Conservation (phyloP, 202 grass and related monocot species). For the Schoenoplectus triqueter region DNA sequence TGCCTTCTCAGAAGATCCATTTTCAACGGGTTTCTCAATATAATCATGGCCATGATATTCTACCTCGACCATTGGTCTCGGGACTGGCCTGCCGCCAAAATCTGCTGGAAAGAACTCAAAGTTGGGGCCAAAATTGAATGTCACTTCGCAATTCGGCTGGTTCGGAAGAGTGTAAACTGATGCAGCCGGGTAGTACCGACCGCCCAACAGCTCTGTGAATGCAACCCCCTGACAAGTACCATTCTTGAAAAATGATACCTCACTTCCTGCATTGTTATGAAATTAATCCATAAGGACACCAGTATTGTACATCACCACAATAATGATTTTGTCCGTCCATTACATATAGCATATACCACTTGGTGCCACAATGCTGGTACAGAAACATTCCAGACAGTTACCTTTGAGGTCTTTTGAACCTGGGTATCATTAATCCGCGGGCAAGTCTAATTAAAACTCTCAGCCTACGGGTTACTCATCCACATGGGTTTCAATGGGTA, state of each 20-base stretch:
- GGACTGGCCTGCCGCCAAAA: slow-evolving; percentile 58
- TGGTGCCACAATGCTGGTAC: neutral
- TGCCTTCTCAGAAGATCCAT: slow-evolving; percentile 69
- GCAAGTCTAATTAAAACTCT: neutral
- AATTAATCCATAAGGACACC: slow-evolving; percentile 6
- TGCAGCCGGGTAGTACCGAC: slow-evolving; percentile 77
- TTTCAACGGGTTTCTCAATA: slow-evolving; percentile 63
- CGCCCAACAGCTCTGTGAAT: slow-evolving; percentile 81
- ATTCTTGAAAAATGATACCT: slow-evolving; percentile 94
- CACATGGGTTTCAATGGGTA: too few relatives aligned
- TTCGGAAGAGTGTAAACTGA: slow-evolving; percentile 85
- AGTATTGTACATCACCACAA: neutral
- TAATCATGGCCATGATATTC: slow-evolving; percentile 60
- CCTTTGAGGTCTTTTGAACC: neutral
- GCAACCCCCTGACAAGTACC: slow-evolving; percentile 74
- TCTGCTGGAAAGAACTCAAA: slow-evolving; percentile 75
- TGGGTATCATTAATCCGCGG: neutral
- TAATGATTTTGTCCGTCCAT: neutral
- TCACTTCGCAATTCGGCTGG: slow-evolving; percentile 73
- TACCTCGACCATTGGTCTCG: slow-evolving; percentile 67
- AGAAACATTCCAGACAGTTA: slow-evolving; percentile 5
- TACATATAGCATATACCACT: neutral
- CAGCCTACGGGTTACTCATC: neutral
- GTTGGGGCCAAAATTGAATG: slow-evolving; percentile 89
- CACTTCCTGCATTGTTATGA: slow-evolving; percentile 65